Base-by-base conservation (phyloP, 495 filamentous ascomycete genomes). In the Podospora pseudocomata region DNA sequence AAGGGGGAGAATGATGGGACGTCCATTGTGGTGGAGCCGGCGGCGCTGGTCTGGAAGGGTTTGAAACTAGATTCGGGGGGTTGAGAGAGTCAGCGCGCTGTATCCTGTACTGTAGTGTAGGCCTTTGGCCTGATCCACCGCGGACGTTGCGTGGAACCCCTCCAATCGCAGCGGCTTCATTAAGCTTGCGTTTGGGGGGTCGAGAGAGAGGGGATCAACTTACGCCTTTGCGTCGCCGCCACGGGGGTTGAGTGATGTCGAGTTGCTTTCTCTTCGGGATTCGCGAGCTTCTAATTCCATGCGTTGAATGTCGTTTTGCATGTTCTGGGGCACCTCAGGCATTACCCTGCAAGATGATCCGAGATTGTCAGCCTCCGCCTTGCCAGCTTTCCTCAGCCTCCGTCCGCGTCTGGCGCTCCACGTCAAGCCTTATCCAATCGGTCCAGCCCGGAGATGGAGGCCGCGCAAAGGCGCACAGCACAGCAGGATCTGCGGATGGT, bases 1-100 rank as follows among this genome's bases (percentile, higher is more conserved):
- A 99, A 98, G 0, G 92, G 92, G 9, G 94, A 96, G 81, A 96
- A 93, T 67, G 89, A 92, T 30, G 94, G 92, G 53, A 86, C 81
- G 65, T 93, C 89, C 74, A 75, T 76, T 61, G 66, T 61, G 58
- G 74, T 28, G 63, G 67, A 62, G 64, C 64, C 71, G 67, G 72
- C 34, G 68, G 64, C 71, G 70, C 60, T 73, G 54, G 34, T 74
- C 34, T 79, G 76, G 70, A 84, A 86, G 67, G 80, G 80, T 65
- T 84, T 83, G 72, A 80, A 85, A 68, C 81, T 78, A 68, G 77
- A 71, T 20, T 58, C 75, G 72, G 49, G 77, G 70, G 34, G 39
- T 11, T 49, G 7, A 32, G 39, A 49, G 39, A 49, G 39, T 49
- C 39, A 49, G 39, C 39, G 39, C 39, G 39, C 39, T 49, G 39